Evolutionary conservation across 257 asterid species (phyloP), one percentile per base, ranked within the genome.

Genomic region (Ocimum tenuiflorum): DNA sequence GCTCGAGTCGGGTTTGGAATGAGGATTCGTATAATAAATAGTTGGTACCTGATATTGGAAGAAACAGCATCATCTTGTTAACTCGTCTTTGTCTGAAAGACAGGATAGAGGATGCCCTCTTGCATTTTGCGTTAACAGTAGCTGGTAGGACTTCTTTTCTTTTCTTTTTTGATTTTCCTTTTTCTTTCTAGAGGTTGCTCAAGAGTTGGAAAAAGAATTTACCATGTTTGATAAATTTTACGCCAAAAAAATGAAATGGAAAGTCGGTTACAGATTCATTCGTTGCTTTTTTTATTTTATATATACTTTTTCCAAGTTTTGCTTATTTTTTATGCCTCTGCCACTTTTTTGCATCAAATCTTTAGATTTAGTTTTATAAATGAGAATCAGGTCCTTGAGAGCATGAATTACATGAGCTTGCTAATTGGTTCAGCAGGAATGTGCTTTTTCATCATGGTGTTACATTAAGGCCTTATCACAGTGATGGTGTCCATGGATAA

Each of bases 1-100:
- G n/a, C n/a, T n/a, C n/a, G n/a, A n/a, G n/a, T n/a, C 46, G 64
- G 53, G 59, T 57, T 65, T 69, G 33, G 75, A 69, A 68, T 60
- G 79, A 79, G 71, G 76, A 48, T 71, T 65, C 73, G 81, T 69
- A 65, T 47, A 78, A 80, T 77, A 77, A 77, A 73, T 56, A 41
- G 49, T 50, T 70, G 63, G 80, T 78, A n/a, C n/a, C n/a, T n/a
- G n/a, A n/a, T n/a, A n/a, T n/a, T n/a, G n/a, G n/a, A n/a, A n/a
- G n/a, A n/a, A 55, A 60, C 52, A 72, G 60, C 38, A 70, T 69
- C 55, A 70, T 59, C 53, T 68, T 31, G 66, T 60, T 46, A 10
- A 20, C 65, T 17, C 53, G 74, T 61, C 54, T 64, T 24, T 70
- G 55, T 57, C 75, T 53, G 58, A 69, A 75, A 71, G 75, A 59